phyloP scores from a whole-genome alignment of 345 rosid genomes.

The Salix exigua region DNA sequence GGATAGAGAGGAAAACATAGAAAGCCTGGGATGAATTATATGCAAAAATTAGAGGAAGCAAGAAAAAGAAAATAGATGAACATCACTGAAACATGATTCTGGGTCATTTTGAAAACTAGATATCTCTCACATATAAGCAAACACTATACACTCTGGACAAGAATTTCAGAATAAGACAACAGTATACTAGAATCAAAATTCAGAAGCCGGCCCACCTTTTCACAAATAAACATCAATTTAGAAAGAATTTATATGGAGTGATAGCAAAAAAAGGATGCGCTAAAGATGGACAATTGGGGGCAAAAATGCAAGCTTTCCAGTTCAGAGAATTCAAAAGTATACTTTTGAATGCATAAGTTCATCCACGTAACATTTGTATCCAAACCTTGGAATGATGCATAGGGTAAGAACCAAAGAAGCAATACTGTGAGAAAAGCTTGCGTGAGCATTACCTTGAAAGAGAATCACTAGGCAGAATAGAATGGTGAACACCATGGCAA shows the following conservation, averaged over 20 bases:
- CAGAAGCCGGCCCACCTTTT: not conserved
- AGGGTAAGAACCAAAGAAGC: not conserved
- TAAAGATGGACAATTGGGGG: not conserved
- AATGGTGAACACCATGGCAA: conserved; percentile 59
- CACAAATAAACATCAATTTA: not conserved
- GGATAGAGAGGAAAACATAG: not conserved
- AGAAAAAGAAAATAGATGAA: not conserved
- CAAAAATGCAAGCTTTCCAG: not conserved
- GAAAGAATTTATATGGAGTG: not conserved
- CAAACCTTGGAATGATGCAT: not conserved
- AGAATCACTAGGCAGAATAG: conserved; percentile 58
- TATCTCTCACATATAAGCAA: not conserved
- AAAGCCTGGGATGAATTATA: not conserved
- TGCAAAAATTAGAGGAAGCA: not conserved
- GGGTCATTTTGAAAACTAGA: not conserved
- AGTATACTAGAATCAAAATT: not conserved
- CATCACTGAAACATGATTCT: not conserved
- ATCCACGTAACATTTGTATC: not conserved
- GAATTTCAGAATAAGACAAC: not conserved
- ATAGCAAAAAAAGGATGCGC: not conserved
- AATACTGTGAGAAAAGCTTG: not conserved
- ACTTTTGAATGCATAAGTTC: not conserved
- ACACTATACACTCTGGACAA: not conserved
- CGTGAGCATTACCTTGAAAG: conserved; percentile 16
- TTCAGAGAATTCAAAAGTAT: not conserved